These are phyloP conservation scores for Zopfia rhizophila DNA, from an alignment of 2,329 filamentous ascomycete species.

Conservation along the genomic window DNA sequence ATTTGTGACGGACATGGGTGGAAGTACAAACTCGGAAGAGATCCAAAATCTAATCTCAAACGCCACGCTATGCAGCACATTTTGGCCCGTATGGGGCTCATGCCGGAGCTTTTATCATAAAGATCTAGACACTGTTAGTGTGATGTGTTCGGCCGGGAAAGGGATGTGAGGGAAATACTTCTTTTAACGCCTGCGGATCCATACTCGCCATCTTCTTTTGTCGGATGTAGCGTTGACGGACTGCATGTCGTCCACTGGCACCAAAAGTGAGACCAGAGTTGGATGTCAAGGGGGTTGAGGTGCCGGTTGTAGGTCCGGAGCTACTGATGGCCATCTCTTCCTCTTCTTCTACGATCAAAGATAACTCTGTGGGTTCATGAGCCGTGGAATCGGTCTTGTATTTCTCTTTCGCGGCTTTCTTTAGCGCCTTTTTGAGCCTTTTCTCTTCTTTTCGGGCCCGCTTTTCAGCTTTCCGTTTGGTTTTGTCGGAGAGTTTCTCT, in stretches of 20 bases:
- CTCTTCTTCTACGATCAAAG: conserved; percentile 33
- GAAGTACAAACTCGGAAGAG: neutral
- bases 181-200: conserved; percentile 84
- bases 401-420: conserved; percentile 57
- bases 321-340: conserved; percentile 10
- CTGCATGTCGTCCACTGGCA: conserved; percentile 73
- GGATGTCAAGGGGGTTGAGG: conserved; percentile 60
- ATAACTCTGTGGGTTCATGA: conserved; percentile 27
- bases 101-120: conserved; percentile 49
- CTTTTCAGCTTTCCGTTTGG: conserved; percentile 54
- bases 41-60: conserved; percentile 16
- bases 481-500: conserved; percentile 56
- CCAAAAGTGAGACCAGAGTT: conserved; percentile 46
- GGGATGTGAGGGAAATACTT: conserved; percentile 65
- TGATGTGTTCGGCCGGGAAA: too few species aligned
- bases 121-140: conserved; percentile 40
- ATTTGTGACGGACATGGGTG: neutral
- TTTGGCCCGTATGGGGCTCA: conserved; percentile 14
- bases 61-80: conserved; percentile 45
- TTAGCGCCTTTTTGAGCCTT: conserved; percentile 61
- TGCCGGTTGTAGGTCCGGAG: conserved; percentile 51
- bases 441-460: conserved; percentile 57
- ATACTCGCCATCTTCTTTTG: conserved; percentile 87
- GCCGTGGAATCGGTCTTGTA: conserved; percentile 35
- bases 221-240: conserved; percentile 84